Evolutionary conservation across 805 yeast genomes (phyloP).

Genomic region (Wickerhamiella parazyma): DNA sequence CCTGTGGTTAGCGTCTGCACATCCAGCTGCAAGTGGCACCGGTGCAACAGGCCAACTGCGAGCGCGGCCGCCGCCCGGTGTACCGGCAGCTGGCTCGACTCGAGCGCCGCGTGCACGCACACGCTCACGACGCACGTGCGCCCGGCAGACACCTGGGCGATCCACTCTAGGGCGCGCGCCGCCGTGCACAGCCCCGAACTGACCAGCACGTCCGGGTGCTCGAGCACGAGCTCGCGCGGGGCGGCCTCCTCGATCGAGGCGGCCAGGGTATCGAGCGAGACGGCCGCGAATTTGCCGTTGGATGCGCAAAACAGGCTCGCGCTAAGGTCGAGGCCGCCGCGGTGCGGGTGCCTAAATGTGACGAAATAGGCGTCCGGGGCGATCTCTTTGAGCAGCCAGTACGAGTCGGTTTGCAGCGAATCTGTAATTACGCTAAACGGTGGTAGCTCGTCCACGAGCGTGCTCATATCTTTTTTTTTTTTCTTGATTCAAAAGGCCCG

Average conservation of each 20-base stretch:
- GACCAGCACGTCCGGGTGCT: conserved; percentile 36
- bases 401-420: conserved; percentile 21
- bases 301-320: conserved; percentile 7
- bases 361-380: background rate
- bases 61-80: background rate
- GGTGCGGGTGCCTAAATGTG: background rate
- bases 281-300: conserved; percentile 7
- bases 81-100: background rate
- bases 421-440: conserved; percentile 18
- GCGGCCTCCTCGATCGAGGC: background rate
- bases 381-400: conserved; percentile 13
- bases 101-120: conserved; percentile 13
- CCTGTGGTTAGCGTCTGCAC: conserved; percentile 1
- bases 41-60: background rate
- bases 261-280: conserved; percentile 7
- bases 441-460: background rate
- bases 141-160: conserved; percentile 26
- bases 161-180: conserved; percentile 26
- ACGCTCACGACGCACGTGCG: conserved; percentile 26
- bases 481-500: no score
- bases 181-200: conserved; percentile 31
- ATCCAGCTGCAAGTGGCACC: background rate
- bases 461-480: no score
- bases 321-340: conserved; percentile 14
- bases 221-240: conserved; percentile 30